These are phyloP conservation scores for Ganoderma lingzhi DNA, from an alignment of 1,284 basidiomycete species.

Conservation along the genomic window DNA sequence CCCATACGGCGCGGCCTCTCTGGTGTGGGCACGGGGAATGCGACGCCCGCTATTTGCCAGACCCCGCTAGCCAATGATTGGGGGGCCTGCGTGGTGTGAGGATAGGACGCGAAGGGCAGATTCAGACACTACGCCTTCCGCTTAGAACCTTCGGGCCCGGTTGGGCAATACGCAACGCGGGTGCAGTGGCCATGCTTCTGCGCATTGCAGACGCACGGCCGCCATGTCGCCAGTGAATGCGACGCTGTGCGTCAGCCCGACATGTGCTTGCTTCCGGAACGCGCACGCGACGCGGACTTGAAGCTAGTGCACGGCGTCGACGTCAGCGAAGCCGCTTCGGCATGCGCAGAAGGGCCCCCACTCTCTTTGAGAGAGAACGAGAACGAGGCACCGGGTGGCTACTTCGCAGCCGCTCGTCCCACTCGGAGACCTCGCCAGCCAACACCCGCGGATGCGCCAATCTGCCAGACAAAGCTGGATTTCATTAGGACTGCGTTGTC, in stretches of 20 bases:
- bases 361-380: constrained; percentile 5
- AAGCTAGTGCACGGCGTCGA: not conserved
- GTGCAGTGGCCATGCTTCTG: constrained; percentile 21
- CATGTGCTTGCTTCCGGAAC: constrained; percentile 8
- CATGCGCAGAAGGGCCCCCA: not conserved
- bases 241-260: constrained; percentile 20
- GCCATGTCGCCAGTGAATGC: constrained; percentile 24
- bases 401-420: not conserved
- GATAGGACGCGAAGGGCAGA: constrained; percentile 15
- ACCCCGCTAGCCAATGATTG: constrained; percentile 19
- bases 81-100: constrained; percentile 13
- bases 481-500: constrained; percentile 4
- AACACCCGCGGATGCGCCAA: constrained; percentile 5
- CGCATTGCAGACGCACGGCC: constrained; percentile 17
- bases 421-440: not conserved
- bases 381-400: constrained; percentile 1
- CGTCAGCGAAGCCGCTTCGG: constrained; percentile 6
- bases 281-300: not conserved
- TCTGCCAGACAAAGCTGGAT: constrained; percentile 1
- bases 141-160: constrained; percentile 30
- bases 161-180: constrained; percentile 30
- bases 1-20: constrained; percentile 24
- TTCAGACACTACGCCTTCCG: constrained; percentile 1
- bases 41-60: constrained; percentile 24
- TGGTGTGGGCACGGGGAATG: constrained; percentile 25